Evolutionary conservation across 1,284 basidiomycete species (phyloP), one percentile per base, ranked within the genome.

Genomic region (Apiotrichum brassicae): DNA sequence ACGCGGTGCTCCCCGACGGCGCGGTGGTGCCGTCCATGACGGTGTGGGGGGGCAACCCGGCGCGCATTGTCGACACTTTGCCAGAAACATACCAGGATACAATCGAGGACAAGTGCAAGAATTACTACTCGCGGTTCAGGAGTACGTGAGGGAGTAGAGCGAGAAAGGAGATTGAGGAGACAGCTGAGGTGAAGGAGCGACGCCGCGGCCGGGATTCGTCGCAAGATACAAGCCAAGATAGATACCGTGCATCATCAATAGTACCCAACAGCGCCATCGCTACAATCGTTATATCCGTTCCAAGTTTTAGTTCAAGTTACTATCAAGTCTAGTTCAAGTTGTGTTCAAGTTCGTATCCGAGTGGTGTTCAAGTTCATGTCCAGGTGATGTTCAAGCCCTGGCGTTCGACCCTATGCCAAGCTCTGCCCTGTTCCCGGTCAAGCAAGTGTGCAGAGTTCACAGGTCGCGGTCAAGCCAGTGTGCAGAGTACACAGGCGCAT

Each of bases 11-110:
- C 5, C 87, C 93, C 3, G 86, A 93, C 13, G 91, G 91, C 53
- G 92, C 92, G 0, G 88, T 97, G 43, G 82, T 98, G 12, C 91
- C 93, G 1, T 87, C 87, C 4, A 76, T 95, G 57, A 82, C 90
- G 0, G 76, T 87, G 6, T 97, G 93, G 74, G 76, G 81, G 13
- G 95, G 95, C 11, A 89, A 88, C 46, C 94, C 95, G 63, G 92
- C 87, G 14, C 81, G 80, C 11, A 86, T 89, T 56, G 68, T 88
- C 2, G 84, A 84, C 64, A 86, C 90, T 60, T 79, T 97, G 8
- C 87, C 93, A 1, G 94, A 97, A 71, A 87, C 89, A 23, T 89
- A 85, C 18, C 85, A 87, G 63, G 89, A 92, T 59, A 78, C 82
- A 53, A 80, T 85, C 4, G 87, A 92, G 68, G 77, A 80, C 1